Base-by-base conservation (phyloP, 306 rosid genomes). In the Psophocarpus tetragonolobus region DNA sequence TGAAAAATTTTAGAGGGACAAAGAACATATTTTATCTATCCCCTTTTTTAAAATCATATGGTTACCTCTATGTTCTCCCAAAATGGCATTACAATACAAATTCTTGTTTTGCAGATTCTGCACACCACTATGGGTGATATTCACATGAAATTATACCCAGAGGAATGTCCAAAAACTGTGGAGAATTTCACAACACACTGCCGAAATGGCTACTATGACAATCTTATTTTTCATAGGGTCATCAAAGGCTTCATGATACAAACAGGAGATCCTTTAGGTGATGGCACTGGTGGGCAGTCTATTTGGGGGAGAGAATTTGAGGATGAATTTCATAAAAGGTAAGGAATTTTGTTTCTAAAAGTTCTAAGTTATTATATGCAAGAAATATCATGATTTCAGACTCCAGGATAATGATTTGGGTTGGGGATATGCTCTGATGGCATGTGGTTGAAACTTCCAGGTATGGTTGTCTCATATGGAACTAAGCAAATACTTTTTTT, bases 231-330 rank as follows among this genome's bases (percentile, higher is more conserved):
- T 79, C 99, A 95, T 66, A 90, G 99, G 20, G 97, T 95, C 86
- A 95, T 95, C 84, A 95, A 90, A 81, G 99, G 97, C 73, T 95
- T 95, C 89, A 95, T 91, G 99, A 72, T 95, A 76, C 99, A 95
- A 82, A 95, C 99, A 56, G 97, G 99, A 83, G 99, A 95, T 91
- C 99, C 99, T 87, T 83, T 95, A 62, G 97, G 97, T 80, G 99
- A 95, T 72, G 99, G 99, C 62, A 92, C 99, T 20, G 97, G 99
- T 68, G 99, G 99, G 62, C 99, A 91, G 65, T 95, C 97, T 76
- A 92, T 95, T 80, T 95, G 99, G 99, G 99, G 99, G 41, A 90
- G 99, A 78, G 99, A 95, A 74, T 95, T 95, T 78, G 99, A 92
- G 84, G 99, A 95, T 82, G 99, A 95, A 77, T 90, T 95, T 87